Conservation (phyloP, 2,329 filamentous ascomycete genomes). For the Albophoma yamanashiensis region DNA sequence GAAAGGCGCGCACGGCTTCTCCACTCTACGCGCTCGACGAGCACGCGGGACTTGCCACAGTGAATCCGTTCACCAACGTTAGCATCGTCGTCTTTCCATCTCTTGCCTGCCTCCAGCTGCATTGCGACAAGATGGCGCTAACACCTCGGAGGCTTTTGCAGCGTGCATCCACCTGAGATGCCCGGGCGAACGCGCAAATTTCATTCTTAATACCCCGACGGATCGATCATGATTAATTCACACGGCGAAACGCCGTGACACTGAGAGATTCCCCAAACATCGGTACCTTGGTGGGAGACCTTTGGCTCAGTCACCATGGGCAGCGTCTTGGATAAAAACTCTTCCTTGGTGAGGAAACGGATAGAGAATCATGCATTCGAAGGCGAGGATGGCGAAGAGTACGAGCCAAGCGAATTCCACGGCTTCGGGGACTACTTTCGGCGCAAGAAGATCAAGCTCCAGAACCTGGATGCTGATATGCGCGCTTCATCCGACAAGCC, state of each 20-base stretch:
- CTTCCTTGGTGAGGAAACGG: constrained; percentile 49
- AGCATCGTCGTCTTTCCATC: neutral
- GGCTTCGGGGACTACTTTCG: constrained; percentile 89
- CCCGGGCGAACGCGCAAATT: neutral
- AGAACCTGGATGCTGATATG: constrained; percentile 81
- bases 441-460: constrained; percentile 92
- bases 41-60: constrained; percentile 12
- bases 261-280: neutral
- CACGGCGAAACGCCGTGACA: neutral
- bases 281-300: no score
- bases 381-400: constrained; percentile 82
- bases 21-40: constrained; percentile 26
- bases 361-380: constrained; percentile 61
- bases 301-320: constrained; percentile 34
- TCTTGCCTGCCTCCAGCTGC: neutral
- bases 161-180: neutral
- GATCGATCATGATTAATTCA: neutral
- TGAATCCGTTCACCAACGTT: neutral
- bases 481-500: constrained; percentile 62
- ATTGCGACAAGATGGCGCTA: neutral
- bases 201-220: neutral
- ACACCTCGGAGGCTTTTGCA: neutral
- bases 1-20: constrained; percentile 12
- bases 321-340: constrained; percentile 51
- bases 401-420: constrained; percentile 75